Evolutionary conservation across 108 stramenopile species (phyloP), one percentile per base, ranked within the genome.

Genomic region (Fistulifera pelliculosa): DNA sequence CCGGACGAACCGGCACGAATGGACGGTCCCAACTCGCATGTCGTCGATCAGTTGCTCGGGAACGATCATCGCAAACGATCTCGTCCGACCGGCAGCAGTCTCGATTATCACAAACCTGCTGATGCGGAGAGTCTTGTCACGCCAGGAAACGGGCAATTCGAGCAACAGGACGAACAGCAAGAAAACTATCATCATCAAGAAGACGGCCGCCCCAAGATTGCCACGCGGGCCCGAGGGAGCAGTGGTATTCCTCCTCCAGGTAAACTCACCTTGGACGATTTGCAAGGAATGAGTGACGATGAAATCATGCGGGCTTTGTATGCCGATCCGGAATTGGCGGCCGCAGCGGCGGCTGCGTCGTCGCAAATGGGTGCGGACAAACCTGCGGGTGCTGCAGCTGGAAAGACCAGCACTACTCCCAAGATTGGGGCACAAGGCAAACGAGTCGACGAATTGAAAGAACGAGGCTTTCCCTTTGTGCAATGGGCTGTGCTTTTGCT

Each of bases 251-350:
- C 68, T 23, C 75, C 68, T 1, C 53, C 28, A 31, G 19, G 40
- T 2, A 61, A 61, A 21, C 52, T 27, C 12, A 41, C 47, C 24
- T 43, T 70, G 26, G 48, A 55, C 12, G 75, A 76, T 59, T 52
- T 76, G 25, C 43, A 62, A 38, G 24, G 58, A 11, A 52, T 70
- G 75, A 47, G 28, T 14, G 59, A 70, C 51, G 68, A 70, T 2
- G 56, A 66, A 35, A 22, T 76, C 14, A 26, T 62, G 25, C 58
- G 60, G 38, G 62, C 69, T 7, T 49, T 76, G 23, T 45, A 61
- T 18, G 65, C 66, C 1, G 69, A 76, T 63, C 75, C 75, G 8
- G 69, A 70, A 47, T 49, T 76, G 15, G 69, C 69, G 2, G 50
- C 35, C 11, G 66, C 59, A 13, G 52, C 53, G 11, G 40, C 45